Percentiles rank a stretch among this genome's conserved stretches.
These are phyloP conservation scores for Diaporthe eres DNA, from an alignment of 2,329 filamentous ascomycete genomes.

Conservation along the genomic window DNA sequence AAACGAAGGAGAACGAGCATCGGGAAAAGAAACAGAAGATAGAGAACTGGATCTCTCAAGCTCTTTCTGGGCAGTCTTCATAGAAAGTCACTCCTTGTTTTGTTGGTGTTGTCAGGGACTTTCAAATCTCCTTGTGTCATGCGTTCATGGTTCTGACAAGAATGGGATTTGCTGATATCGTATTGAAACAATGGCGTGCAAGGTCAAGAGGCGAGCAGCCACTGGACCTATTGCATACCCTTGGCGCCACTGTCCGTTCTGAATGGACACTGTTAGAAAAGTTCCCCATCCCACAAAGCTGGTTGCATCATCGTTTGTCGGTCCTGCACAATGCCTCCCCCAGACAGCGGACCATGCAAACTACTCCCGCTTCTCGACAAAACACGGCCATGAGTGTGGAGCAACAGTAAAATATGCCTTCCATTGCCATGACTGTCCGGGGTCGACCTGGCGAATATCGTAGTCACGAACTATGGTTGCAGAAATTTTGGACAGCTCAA, in stretches of 20 bases:
- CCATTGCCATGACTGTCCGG: conserved; percentile 41
- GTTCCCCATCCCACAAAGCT: background rate
- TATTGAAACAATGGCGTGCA: background rate
- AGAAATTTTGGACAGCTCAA: conserved; percentile 41
- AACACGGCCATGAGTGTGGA: conserved; percentile 42
- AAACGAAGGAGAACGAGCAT: background rate
- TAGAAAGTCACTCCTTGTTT: background rate
- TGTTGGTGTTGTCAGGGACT: background rate
- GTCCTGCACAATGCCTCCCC: background rate
- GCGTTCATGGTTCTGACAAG: background rate
- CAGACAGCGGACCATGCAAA: background rate
- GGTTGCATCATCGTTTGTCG: background rate
- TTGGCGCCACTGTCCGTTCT: background rate
- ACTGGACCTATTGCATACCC: background rate
- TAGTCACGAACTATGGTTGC: conserved; percentile 43
- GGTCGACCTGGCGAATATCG: conserved; percentile 39
- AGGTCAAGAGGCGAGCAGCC: background rate
- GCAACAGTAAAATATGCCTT: conserved; percentile 41
- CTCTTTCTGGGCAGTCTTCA: background rate
- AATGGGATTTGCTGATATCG: background rate
- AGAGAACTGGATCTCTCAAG: background rate
- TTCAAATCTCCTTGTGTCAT: background rate
- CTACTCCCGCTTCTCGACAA: conserved; percentile 36
- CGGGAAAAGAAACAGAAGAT: background rate
- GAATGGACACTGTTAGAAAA: background rate